A percentile compares a stretch with the other conserved stretches of the same genome.
These are phyloP conservation scores for Angomonas ambiguus DNA, from an alignment of 208 protist genomes.

Conservation along the genomic window DNA sequence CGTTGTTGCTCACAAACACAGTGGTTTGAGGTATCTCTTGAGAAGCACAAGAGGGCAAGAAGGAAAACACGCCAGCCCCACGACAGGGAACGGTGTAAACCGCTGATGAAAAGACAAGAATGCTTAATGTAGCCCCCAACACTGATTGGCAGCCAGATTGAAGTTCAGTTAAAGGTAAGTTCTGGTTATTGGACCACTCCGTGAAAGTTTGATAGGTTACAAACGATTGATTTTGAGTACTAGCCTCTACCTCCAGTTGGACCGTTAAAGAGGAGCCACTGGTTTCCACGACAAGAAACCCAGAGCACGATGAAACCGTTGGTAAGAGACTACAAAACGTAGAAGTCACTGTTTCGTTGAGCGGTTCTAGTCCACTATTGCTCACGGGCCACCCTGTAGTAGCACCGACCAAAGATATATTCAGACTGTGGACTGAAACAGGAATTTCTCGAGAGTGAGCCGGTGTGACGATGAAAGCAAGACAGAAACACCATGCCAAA, in stretches of 20 bases:
- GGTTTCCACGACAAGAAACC: slow-evolving; percentile 31
- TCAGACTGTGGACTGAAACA: slow-evolving; percentile 31
- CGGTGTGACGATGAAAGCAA: neutral
- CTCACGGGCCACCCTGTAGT: slow-evolving; percentile 31
- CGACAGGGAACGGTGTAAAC: slow-evolving; percentile 41
- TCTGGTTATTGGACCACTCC: slow-evolving; percentile 23
- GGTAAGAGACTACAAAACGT: slow-evolving; percentile 25
- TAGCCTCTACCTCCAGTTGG: slow-evolving; percentile 36
- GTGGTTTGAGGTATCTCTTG: slow-evolving; percentile 20
- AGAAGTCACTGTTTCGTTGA: slow-evolving; percentile 16
- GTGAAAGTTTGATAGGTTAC: slow-evolving; percentile 22
- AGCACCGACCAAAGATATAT: slow-evolving; percentile 30
- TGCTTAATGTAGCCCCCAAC: slow-evolving; percentile 17
- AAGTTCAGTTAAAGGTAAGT: slow-evolving; percentile 5
- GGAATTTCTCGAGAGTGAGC: neutral
- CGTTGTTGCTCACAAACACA: slow-evolving; percentile 18
- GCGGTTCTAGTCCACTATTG: slow-evolving; percentile 2
- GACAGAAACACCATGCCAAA: slow-evolving; percentile 2
- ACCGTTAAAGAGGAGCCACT: slow-evolving; percentile 20
- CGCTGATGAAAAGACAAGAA: slow-evolving; percentile 18
- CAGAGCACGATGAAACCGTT: slow-evolving; percentile 12
- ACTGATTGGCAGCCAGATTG: slow-evolving; percentile 7
- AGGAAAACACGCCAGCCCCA: slow-evolving; percentile 26
- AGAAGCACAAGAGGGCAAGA: slow-evolving; percentile 24
- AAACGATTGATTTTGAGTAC: slow-evolving; percentile 10